Percentiles rank a stretch among this genome's conserved stretches.
These are phyloP conservation scores for Hymenotorrendiella dingleyae DNA, from an alignment of 2,329 filamentous ascomycete species.

Conservation along the genomic window DNA sequence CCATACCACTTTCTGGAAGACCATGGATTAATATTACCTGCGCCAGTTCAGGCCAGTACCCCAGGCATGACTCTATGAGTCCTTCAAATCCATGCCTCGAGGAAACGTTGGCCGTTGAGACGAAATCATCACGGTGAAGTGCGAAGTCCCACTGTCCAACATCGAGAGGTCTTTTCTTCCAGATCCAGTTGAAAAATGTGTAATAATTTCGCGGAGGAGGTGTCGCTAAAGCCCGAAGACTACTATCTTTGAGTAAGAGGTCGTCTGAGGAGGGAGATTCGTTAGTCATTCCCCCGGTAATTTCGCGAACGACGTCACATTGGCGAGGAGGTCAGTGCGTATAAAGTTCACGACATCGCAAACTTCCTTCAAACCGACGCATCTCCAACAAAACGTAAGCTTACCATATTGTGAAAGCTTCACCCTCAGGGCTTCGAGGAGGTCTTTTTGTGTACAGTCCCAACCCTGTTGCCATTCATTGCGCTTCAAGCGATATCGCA, in stretches of 20 bases:
- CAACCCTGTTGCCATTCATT: constrained; percentile 9
- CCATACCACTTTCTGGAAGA: too few relatives aligned
- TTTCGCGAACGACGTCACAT: too few relatives aligned
- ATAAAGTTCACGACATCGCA: neutral
- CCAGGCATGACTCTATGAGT: constrained; percentile 5
- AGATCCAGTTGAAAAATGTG: constrained; percentile 13
- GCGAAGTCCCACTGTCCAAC: constrained; percentile 11
- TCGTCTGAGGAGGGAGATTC: constrained; percentile 9
- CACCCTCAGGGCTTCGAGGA: constrained; percentile 8
- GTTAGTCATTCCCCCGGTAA: too few relatives aligned
- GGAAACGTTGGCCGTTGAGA: neutral
- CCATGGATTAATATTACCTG: constrained; percentile 3
- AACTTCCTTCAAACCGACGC: neutral
- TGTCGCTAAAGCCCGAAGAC: constrained; percentile 3
- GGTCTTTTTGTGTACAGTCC: constrained; percentile 10
- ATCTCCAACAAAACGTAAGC: neutral
- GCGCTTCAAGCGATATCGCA: constrained; percentile 6
- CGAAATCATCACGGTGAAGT: constrained; percentile 10
- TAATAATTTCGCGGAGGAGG: constrained; percentile 1
- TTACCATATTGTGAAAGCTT: constrained; percentile 13
- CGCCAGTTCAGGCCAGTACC: constrained; percentile 5
- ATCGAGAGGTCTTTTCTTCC: constrained; percentile 8
- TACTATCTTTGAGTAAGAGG: constrained; percentile 10
- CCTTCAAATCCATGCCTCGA: constrained; percentile 5
- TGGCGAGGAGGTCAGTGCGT: too few relatives aligned